Conservation (phyloP, 78 protist genomes). For the Polysphondylium violaceum region DNA sequence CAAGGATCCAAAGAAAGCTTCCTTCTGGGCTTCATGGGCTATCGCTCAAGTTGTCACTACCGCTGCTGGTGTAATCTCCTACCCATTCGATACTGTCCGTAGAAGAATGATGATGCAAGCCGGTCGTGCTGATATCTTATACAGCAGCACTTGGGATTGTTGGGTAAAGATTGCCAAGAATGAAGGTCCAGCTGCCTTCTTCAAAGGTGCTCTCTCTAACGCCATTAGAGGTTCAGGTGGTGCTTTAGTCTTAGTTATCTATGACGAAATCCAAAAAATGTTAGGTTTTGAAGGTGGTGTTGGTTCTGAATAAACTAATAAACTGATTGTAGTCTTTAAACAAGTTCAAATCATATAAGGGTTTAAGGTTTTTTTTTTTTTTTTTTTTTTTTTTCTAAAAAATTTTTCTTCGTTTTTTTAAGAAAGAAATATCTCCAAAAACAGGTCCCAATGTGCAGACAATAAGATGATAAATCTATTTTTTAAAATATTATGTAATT, state of each 20-base stretch:
- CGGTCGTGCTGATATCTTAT: conserved; percentile 85
- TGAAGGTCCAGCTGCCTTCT: conserved; percentile 95
- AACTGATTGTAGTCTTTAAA: too few relatives aligned
- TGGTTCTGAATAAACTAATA: conserved; percentile 53
- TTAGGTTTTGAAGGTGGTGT: conserved; percentile 81
- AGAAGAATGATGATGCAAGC: conserved; percentile 95
- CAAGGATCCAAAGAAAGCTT: conserved; percentile 54
- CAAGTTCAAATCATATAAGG: too few relatives aligned
- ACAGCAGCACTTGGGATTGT: conserved; percentile 92
- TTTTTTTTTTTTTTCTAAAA: too few relatives aligned
- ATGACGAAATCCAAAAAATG: conserved; percentile 92
- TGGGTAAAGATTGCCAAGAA: conserved; percentile 83
- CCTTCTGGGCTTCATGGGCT: conserved; percentile 82
- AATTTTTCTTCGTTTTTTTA: too few relatives aligned
- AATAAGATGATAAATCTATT: too few relatives aligned
- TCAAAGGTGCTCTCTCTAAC: conserved; percentile 99
- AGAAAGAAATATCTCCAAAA: too few relatives aligned
- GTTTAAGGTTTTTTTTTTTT: too few relatives aligned
- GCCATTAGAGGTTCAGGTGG: conserved; percentile 94
- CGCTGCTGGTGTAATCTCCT: conserved; percentile 93
- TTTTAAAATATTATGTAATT: too few relatives aligned
- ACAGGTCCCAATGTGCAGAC: too few relatives aligned
- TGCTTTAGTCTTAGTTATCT: conserved; percentile 95
- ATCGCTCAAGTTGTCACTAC: conserved; percentile 83
- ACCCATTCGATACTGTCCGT: conserved; percentile 98